Conservation (phyloP, 2,329 filamentous ascomycete genomes). For the Ophiostoma fasciatum region DNA sequence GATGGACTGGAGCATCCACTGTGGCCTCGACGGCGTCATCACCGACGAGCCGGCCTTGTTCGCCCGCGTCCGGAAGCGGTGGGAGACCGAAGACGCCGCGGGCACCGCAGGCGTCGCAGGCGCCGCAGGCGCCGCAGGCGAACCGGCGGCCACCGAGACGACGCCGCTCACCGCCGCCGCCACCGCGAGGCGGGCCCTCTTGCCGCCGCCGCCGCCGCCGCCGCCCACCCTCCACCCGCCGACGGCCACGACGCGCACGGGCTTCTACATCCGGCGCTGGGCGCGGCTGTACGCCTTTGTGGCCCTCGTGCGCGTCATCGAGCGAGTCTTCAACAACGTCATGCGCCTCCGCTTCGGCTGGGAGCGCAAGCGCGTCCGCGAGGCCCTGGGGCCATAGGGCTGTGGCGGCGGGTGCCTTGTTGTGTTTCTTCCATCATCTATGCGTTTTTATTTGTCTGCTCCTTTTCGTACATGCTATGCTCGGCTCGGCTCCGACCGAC, state of each 20-base stretch:
- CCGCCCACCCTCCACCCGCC: constrained; percentile 6
- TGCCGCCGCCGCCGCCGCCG: background rate
- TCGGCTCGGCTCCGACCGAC: too few relatives aligned
- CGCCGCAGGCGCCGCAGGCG: background rate
- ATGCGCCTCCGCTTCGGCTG: constrained; percentile 6
- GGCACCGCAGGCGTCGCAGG: background rate
- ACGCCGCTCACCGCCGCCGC: background rate
- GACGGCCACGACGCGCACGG: constrained; percentile 1
- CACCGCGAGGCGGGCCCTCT: too few relatives aligned
- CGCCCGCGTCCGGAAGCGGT: constrained; percentile 38
- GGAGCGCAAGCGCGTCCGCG: constrained; percentile 4
- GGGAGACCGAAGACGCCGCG: background rate
- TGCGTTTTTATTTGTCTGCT: too few relatives aligned
- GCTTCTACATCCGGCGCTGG: constrained; percentile 11
- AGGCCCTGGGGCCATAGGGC: constrained; percentile 5
- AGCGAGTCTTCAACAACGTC: constrained; percentile 3
- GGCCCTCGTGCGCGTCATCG: constrained; percentile 6
- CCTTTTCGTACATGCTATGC: too few relatives aligned
- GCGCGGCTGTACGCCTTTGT: constrained; percentile 6
- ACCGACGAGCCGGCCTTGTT: constrained; percentile 68
- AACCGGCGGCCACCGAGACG: background rate
- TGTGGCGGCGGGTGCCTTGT: background rate
- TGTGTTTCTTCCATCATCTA: background rate
- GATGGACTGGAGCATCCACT: constrained; percentile 68
- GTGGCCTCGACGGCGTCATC: constrained; percentile 61